These are phyloP conservation scores for Kurtzmaniella quercitrusa DNA, from an alignment of 1,139 yeast genomes.

Conservation along the genomic window DNA sequence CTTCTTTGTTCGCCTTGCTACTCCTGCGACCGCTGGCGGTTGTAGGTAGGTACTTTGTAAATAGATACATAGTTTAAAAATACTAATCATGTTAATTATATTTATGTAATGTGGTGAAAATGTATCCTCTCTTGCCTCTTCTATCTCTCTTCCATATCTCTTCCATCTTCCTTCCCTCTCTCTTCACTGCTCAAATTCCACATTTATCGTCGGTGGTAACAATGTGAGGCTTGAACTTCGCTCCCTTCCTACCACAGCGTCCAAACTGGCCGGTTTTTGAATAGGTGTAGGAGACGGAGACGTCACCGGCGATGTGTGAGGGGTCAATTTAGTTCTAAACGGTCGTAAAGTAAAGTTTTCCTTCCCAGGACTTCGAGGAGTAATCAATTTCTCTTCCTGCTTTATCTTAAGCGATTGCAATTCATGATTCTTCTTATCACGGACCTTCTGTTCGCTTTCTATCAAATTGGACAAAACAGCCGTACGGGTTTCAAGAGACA, in stretches of 20 bases:
- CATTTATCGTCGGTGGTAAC: conserved; percentile 25
- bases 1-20: not conserved
- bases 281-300: conserved; percentile 32
- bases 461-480: conserved; percentile 24
- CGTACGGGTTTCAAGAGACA: conserved; percentile 21
- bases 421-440: conserved; percentile 28
- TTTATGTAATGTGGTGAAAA: too few relatives aligned
- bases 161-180: not conserved
- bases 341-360: conserved; percentile 41
- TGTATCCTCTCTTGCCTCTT: too few relatives aligned
- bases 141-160: not conserved
- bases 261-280: conserved; percentile 9
- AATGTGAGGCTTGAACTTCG: conserved; percentile 24
- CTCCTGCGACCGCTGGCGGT: not conserved
- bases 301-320: conserved; percentile 36
- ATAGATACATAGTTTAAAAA: not conserved
- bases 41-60: not conserved
- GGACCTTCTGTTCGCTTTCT: conserved; percentile 26
- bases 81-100: too few relatives aligned
- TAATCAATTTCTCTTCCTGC: conserved; percentile 5
- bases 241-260: conserved; percentile 4
- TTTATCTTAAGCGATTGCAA: conserved; percentile 17
- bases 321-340: conserved; percentile 39
- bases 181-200: conserved; percentile 23
- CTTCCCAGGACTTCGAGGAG: conserved; percentile 18